Evolutionary conservation across 306 rosid genomes (phyloP), one percentile per base, ranked within the genome.

Genomic region (Rubus parviflorus): DNA sequence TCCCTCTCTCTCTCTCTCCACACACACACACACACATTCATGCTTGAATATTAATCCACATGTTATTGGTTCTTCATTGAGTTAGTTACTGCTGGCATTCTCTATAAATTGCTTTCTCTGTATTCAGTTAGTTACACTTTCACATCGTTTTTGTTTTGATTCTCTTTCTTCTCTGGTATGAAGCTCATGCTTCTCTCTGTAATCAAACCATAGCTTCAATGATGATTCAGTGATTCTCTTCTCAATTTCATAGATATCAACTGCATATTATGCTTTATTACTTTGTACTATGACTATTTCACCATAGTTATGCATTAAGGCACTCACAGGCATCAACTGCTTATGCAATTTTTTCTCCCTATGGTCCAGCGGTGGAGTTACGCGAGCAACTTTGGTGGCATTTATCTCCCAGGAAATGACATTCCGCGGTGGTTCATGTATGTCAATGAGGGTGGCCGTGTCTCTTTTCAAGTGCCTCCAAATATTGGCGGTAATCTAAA

Each of bases 391-490:
- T n/a, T 6, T 8, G 35, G 62, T 6, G 62, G 62, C 62, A n/a
- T 56, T 56, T 54, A 1, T 56, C 62, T 56, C 62, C 14, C 62
- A 7, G 62, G 62, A 56, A 56, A 20, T 56, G 35, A 20, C 35
- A 56, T 56, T 20, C 62, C 62, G 0, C 54, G 14, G 0, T 65
- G 78, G 83, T 70, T 83, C 15, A 58, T 3, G 1, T 47, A 40
- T 68, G n/a, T 38, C 4, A 46, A 16, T 1, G 69, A 81, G 52
- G 84, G 84, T 3, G 14, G 38, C 42, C 48, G 65, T 38, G 20
- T 80, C 5, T 75, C 35, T 19, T 47, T 75, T 16, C 67, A 68
- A 3, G 61, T 80, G 49, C 85, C 85, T 0, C 75, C 46, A 9
- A 2, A 17, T 3, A 7, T 11, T 4, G 42, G 56, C 4, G 12